These are phyloP conservation scores for Taphrina flavorubra DNA, from an alignment of 1,139 yeast species.

Conservation along the genomic window DNA sequence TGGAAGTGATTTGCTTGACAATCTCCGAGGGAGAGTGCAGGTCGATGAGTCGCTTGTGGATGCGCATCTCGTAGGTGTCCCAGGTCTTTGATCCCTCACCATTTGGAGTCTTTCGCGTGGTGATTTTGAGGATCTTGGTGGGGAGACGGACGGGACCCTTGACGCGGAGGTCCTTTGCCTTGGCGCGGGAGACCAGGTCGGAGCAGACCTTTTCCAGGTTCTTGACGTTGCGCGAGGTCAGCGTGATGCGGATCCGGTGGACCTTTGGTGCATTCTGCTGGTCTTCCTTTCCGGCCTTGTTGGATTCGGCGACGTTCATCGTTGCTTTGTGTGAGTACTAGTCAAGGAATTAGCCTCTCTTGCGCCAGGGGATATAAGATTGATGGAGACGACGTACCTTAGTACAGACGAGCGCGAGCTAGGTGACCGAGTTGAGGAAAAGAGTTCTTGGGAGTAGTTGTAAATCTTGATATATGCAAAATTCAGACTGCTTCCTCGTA, in stretches of 20 bases:
- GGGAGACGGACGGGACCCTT: conserved; percentile 99
- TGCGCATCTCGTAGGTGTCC: conserved; percentile 99
- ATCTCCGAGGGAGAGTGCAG: conserved; percentile 94
- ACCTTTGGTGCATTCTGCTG: conserved; percentile 60
- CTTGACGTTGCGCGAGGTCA: conserved; percentile 98
- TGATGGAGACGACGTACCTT: conserved; percentile 23
- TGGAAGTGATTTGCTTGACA: conserved; percentile 95
- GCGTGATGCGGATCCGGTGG: conserved; percentile 98
- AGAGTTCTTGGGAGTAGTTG: neutral
- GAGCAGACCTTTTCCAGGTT: conserved; percentile 76
- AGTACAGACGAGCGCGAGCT: conserved; percentile 38
- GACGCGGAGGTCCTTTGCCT: conserved; percentile 57
- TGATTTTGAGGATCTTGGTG: conserved; percentile 96
- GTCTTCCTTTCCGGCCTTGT: conserved; percentile 52
- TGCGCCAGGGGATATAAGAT: too few species aligned
- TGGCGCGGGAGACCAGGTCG: conserved; percentile 64
- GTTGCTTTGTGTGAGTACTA: conserved; percentile 22
- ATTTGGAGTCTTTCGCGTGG: conserved; percentile 99
- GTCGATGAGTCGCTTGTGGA: conserved; percentile 99
- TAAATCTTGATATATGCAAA: conserved; percentile 7
- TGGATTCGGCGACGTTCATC: conserved; percentile 41
- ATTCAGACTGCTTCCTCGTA: conserved; percentile 2
- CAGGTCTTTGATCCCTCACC: conserved; percentile 99
- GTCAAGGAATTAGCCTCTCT: neutral
- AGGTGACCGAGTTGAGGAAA: conserved; percentile 36